Percentiles rank a stretch among this genome's conserved stretches.
phyloP scores from a whole-genome alignment of 306 rosid genomes.

The Purshia tridentata region DNA sequence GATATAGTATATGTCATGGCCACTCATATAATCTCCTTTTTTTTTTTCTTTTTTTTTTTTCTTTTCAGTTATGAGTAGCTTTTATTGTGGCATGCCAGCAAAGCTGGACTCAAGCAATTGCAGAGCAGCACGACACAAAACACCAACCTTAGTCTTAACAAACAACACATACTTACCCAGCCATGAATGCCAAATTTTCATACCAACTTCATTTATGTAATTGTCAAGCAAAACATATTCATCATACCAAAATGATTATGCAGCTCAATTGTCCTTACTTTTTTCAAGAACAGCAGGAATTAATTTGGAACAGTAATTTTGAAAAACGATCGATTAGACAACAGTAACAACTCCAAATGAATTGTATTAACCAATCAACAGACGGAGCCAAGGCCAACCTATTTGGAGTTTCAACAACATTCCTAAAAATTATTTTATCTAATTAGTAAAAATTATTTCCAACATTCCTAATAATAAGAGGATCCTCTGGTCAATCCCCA shows the following conservation, averaged over 20 bases:
- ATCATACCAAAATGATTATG: neutral
- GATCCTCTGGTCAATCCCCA: no score
- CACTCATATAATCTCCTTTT: no score
- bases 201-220: slow-evolving; percentile 6
- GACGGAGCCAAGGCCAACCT: no score
- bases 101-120: neutral
- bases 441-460: no score
- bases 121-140: neutral
- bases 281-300: neutral
- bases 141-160: neutral
- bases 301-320: neutral
- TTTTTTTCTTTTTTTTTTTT: neutral
- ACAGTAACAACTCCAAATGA: no score
- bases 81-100: neutral
- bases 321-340: neutral
- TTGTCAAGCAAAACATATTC: neutral
- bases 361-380: no score
- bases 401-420: no score
- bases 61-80: neutral
- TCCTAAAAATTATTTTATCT: no score
- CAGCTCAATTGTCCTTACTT: neutral
- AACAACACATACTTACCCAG: neutral
- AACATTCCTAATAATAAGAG: no score
- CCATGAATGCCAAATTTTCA: slow-evolving; percentile 11
- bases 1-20: no score